phyloP scores from a whole-genome alignment of 306 rosid genomes.

The Prinsepia uniflora region DNA sequence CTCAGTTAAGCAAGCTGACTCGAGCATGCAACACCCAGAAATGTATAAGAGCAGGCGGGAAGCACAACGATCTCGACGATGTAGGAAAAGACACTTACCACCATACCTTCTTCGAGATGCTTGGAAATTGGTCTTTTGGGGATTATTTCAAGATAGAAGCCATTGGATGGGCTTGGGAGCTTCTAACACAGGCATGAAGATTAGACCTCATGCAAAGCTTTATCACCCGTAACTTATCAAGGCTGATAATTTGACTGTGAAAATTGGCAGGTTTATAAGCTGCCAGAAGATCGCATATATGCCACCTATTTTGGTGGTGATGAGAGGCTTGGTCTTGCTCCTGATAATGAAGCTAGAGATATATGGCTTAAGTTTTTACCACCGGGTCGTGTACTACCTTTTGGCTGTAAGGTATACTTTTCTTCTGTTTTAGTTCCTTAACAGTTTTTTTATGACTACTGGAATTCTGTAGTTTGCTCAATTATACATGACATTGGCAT shows the following conservation, averaged over 20 bases:
- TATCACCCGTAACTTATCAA: not conserved
- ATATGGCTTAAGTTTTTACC: slow-evolving; percentile 80
- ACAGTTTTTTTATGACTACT: not conserved
- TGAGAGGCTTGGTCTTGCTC: slow-evolving; percentile 73
- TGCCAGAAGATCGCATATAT: slow-evolving; percentile 69
- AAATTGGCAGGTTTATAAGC: slow-evolving; percentile 59
- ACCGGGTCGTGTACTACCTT: slow-evolving; percentile 83
- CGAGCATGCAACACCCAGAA: slow-evolving; percentile 93
- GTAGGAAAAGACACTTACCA: slow-evolving; percentile 98
- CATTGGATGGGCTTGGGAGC: slow-evolving; percentile 91
- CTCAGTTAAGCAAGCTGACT: slow-evolving; percentile 66
- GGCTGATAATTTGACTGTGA: not conserved
- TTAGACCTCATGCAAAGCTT: not conserved
- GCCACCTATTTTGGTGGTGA: slow-evolving; percentile 98
- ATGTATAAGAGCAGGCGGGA: slow-evolving; percentile 96
- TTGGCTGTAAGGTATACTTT: slow-evolving; percentile 76
- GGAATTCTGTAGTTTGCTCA: not conserved
- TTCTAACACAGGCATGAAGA: slow-evolving; percentile 66
- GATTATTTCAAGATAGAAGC: slow-evolving; percentile 90
- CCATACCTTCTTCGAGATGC: slow-evolving; percentile 97
- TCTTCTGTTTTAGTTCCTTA: not conserved
- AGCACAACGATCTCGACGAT: slow-evolving; percentile 94
- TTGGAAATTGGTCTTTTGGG: slow-evolving; percentile 97
- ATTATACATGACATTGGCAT: not conserved
- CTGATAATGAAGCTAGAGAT: slow-evolving; percentile 85